Evolutionary conservation across 2,329 filamentous ascomycete species (phyloP).

Genomic region (Diaporthe capsici): DNA sequence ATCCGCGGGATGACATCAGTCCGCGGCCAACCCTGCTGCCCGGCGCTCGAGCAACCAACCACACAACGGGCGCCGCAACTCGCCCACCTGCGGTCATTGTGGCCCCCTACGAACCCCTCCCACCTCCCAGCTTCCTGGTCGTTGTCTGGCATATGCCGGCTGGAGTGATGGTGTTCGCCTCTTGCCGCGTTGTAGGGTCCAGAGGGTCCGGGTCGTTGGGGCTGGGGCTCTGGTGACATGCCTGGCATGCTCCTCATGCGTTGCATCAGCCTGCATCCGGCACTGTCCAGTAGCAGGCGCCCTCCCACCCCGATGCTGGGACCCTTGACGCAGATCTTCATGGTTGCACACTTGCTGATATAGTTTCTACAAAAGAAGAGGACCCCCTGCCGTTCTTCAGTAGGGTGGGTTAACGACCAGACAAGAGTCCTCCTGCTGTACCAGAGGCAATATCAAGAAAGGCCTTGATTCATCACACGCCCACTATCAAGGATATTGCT

Average conservation of each 20-base stretch:
- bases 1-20: constrained; percentile 23
- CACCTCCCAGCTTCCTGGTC: background rate
- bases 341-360: background rate
- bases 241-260: constrained; percentile 2
- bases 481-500: background rate
- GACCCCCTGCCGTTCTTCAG: constrained; percentile 9
- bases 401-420: background rate
- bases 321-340: constrained; percentile 35
- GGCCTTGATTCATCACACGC: background rate
- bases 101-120: background rate
- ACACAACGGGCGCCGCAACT: background rate
- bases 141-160: background rate
- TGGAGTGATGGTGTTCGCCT: constrained; percentile 11
- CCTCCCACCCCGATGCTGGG: background rate
- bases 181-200: constrained; percentile 8
- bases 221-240: constrained; percentile 16
- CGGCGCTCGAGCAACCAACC: constrained; percentile 23
- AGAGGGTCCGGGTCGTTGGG: background rate
- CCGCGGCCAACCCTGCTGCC: background rate
- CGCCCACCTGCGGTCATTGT: background rate
- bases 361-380: constrained; percentile 35
- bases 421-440: background rate
- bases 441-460: constrained; percentile 2
- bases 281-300: background rate
- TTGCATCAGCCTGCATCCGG: constrained; percentile 32